Conservation (phyloP, 495 filamentous ascomycete genomes). For the Hypomontagnella submonticulosa region DNA sequence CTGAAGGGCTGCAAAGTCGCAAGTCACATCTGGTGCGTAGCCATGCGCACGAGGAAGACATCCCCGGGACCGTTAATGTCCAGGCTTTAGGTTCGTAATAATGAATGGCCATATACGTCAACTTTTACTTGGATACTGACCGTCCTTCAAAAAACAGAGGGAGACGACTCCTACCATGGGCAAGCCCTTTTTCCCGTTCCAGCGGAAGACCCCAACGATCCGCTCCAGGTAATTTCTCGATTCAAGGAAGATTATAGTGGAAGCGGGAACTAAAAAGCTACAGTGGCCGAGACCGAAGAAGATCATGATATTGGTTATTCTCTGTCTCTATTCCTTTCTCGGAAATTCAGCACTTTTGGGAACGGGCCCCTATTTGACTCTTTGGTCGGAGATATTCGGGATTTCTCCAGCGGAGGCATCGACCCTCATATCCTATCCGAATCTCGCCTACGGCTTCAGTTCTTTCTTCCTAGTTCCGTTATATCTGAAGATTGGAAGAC, state of each 20-base stretch:
- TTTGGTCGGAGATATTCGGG: constrained; percentile 63
- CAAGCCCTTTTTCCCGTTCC: constrained; percentile 70
- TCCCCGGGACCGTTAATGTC: constrained; percentile 69
- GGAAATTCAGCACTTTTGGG: constrained; percentile 66
- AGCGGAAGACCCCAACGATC: constrained; percentile 69
- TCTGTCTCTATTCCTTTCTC: constrained; percentile 66
- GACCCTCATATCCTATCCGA: constrained; percentile 67
- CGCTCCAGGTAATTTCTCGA: constrained; percentile 55
- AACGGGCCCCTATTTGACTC: constrained; percentile 64
- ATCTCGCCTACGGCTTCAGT: constrained; percentile 68
- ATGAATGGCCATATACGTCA: background rate
- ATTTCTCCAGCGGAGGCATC: constrained; percentile 63
- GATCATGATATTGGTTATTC: constrained; percentile 63
- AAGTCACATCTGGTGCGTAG: constrained; percentile 47
- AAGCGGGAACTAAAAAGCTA: constrained; percentile 2
- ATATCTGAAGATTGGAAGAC: constrained; percentile 67
- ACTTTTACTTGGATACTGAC: background rate
- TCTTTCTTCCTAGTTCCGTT: constrained; percentile 64
- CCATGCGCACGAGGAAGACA: constrained; percentile 67
- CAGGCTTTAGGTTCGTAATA: constrained; percentile 48
- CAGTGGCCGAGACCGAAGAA: constrained; percentile 68
- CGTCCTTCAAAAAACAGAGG: constrained; percentile 50
- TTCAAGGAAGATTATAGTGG: background rate
- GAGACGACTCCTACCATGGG: constrained; percentile 68
- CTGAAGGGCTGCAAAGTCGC: background rate